phyloP scores from a whole-genome alignment of 306 rosid species.

The Elaeagnus macrophylla region DNA sequence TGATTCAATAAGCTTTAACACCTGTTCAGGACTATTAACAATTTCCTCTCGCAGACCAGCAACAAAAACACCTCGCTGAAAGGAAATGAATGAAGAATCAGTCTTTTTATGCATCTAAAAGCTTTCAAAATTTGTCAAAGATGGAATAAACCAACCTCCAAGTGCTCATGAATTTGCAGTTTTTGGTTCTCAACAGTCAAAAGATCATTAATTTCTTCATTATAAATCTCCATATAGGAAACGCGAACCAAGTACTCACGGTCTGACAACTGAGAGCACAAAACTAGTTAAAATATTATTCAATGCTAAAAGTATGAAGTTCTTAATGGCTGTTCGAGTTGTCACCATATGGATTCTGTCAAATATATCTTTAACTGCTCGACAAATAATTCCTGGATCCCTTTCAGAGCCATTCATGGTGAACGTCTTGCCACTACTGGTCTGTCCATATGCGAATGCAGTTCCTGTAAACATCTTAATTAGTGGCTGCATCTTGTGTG shows the following conservation, averaged over 20 bases:
- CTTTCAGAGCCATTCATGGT: conserved; percentile 86
- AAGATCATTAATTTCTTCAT: conserved; percentile 90
- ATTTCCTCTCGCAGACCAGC: conserved; percentile 86
- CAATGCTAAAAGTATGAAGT: conserved; percentile 7
- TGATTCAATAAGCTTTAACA: conserved; percentile 53
- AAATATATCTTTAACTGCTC: conserved; percentile 70
- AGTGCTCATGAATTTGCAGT: conserved; percentile 90
- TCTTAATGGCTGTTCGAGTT: not conserved
- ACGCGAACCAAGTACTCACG: conserved; percentile 86
- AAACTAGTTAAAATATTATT: conserved; percentile 13
- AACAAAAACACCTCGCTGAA: conserved; percentile 88
- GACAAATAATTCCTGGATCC: conserved; percentile 78
- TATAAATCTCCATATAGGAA: conserved; percentile 92
- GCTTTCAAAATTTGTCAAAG: conserved; percentile 3
- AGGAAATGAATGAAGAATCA: conserved; percentile 11
- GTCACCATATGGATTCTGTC: conserved; percentile 58
- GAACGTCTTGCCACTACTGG: conserved; percentile 98
- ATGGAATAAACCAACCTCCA: conserved; percentile 50
- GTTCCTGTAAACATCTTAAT: conserved; percentile 54
- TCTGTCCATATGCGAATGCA: conserved; percentile 96
- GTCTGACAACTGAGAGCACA: conserved; percentile 40
- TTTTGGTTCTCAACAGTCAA: conserved; percentile 78
- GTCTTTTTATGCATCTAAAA: conserved; percentile 7
- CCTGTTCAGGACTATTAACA: conserved; percentile 76
- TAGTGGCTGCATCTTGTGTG: conserved; percentile 13